Base-by-base conservation (phyloP, 2,329 filamentous ascomycete genomes). In the Monilinia vaccinii-corymbosi region DNA sequence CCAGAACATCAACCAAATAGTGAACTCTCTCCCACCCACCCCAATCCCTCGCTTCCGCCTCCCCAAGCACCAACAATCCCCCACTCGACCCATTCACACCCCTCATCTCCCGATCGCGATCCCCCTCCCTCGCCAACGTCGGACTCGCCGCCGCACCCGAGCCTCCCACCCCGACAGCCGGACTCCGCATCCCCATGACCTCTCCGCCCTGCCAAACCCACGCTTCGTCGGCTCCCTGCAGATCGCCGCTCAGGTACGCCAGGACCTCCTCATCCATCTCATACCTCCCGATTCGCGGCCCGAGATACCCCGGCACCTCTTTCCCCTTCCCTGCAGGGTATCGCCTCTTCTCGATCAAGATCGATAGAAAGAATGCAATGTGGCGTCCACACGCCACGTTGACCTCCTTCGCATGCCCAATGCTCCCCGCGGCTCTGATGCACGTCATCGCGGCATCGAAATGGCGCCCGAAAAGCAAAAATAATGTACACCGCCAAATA, bases 401-500 rank as follows among this genome's bases (percentile, higher is more conserved):
- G 40, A 91, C 81, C 47, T 87, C 85, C 51, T 90, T 81, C 18
- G 82, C 76, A n/a, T 85, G 79, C 32, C 87, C 86, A 60, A 97
- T 86, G 1, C 83, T 81, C 1, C 84, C 81, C 13, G 88, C 82
- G 0, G 87, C 85, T 58, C 88, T 83, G 13, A 93, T 79, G 66
- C 92, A 91, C 2, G 83, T 82, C 13, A 86, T 74, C 0, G 93
- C 92, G 2, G 85, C 80, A 5, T 87, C 82, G 69, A 87, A 88
- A 56, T 90, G 86, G 46, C 86, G 86, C 1, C 83, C 82, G 56
- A 95, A 83, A 25, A 93, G 81, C 5, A 97, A 78, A 60, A 97
- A 85, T 0, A 97, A 79, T 1, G 88, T 81, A 69, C 88, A 95
- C 25, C 93, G 87, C 83, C 95, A 97, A 48, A 96, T 79, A 71